Conservation (phyloP, 1,284 basidiomycete genomes). For the Psilocybe mexicana region DNA sequence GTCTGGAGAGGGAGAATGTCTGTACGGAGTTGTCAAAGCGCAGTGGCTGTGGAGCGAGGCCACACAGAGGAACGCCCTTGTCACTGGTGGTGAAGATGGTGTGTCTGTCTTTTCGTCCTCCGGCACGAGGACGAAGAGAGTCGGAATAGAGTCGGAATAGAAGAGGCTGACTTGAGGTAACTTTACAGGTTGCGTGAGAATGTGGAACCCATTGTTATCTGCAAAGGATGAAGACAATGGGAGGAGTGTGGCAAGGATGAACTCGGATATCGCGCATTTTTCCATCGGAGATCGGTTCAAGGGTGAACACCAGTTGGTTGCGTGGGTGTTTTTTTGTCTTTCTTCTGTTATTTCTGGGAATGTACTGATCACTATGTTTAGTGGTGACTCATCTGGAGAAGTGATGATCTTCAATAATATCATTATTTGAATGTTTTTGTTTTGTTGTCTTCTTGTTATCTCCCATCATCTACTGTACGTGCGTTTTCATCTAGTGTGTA, state of each 20-base stretch:
- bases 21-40: slow-evolving; percentile 55
- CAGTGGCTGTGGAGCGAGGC: slow-evolving; percentile 52
- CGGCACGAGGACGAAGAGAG: too few relatives aligned
- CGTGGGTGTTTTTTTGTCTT: slow-evolving; percentile 46
- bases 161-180: not conserved
- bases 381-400: slow-evolving; percentile 39
- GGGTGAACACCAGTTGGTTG: slow-evolving; percentile 56
- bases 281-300: slow-evolving; percentile 53
- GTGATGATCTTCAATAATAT: slow-evolving; percentile 35
- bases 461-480: too few relatives aligned
- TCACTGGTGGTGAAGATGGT: slow-evolving; percentile 70
- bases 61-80: slow-evolving; percentile 43
- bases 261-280: slow-evolving; percentile 61
- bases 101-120: slow-evolving; percentile 15
- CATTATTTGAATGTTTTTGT: slow-evolving; percentile 9
- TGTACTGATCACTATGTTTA: slow-evolving; percentile 18
- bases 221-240: slow-evolving; percentile 43
- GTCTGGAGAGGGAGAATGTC: slow-evolving; percentile 28
- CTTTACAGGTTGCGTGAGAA: slow-evolving; percentile 57
- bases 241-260: slow-evolving; percentile 46
- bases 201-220: slow-evolving; percentile 60
- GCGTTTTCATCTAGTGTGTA: not conserved
- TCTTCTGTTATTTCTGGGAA: not conserved
- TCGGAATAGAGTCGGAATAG: not conserved
- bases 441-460: not conserved